Evolutionary conservation across 305 asterid species (phyloP).

Genomic region (Fraxinus greggii): DNA sequence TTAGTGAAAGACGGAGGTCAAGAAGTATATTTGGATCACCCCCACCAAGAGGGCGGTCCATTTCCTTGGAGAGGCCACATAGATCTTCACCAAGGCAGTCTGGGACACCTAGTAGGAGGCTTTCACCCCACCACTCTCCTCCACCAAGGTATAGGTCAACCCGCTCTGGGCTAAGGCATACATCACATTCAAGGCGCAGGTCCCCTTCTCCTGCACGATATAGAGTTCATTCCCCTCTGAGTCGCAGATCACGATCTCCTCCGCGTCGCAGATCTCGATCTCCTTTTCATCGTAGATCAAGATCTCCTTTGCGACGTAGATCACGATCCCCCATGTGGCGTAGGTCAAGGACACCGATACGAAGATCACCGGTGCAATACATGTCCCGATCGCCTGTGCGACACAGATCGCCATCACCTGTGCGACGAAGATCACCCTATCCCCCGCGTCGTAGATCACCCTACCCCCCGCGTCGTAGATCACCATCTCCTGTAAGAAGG

Average conservation of each 20-base stretch:
- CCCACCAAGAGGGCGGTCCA: slow-evolving; percentile 52
- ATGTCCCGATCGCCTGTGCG: slow-evolving; percentile 54
- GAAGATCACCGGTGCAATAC: slow-evolving; percentile 40
- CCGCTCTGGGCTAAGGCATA: slow-evolving; percentile 42
- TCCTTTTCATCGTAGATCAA: slow-evolving; percentile 53
- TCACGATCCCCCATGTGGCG: slow-evolving; percentile 43
- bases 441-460: slow-evolving; percentile 27
- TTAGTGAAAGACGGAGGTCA: slow-evolving; percentile 57
- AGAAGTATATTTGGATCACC: slow-evolving; percentile 57
- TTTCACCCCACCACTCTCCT: slow-evolving; percentile 44
- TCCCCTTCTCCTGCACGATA: slow-evolving; percentile 68
- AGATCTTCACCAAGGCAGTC: slow-evolving; percentile 53
- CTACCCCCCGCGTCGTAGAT: slow-evolving; percentile 36
- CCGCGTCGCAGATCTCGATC: slow-evolving; percentile 50
- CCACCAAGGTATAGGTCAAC: slow-evolving; percentile 54
- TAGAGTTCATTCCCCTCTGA: slow-evolving; percentile 56
- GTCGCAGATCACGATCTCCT: slow-evolving; percentile 62
- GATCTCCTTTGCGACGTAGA: slow-evolving; percentile 29
- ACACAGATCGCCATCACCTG: slow-evolving; percentile 41
- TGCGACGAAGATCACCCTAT: slow-evolving; percentile 5
- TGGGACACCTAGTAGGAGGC: slow-evolving; percentile 55
- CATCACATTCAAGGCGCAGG: slow-evolving; percentile 44
- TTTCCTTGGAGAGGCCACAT: slow-evolving; percentile 52
- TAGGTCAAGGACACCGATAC: slow-evolving; percentile 44
- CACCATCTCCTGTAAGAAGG: slow-evolving; percentile 56